Evolutionary conservation across 2,329 filamentous ascomycete genomes (phyloP).

Genomic region (Beauveria rudraprayagi): DNA sequence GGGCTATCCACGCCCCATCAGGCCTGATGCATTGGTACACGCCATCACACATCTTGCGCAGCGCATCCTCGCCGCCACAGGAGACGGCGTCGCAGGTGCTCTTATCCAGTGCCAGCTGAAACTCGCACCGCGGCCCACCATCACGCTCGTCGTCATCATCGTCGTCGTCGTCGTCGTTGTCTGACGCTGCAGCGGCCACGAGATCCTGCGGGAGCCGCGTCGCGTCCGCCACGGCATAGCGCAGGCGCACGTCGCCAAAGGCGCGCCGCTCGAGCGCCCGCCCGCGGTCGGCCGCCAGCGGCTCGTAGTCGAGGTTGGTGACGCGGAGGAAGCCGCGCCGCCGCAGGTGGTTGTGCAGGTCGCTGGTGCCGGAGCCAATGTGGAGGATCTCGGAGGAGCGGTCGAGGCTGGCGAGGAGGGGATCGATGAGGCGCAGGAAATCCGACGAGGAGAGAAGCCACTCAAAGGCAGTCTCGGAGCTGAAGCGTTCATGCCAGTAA

Average conservation of each 20-base stretch:
- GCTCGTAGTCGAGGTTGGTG: slow-evolving; percentile 43
- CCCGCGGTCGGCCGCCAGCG: slow-evolving; percentile 36
- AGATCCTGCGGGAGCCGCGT: slow-evolving; percentile 26
- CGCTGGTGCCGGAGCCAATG: slow-evolving; percentile 42
- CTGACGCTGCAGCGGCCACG: background rate
- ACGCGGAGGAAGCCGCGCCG: slow-evolving; percentile 32
- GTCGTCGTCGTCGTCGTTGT: background rate
- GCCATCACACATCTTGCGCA: slow-evolving; percentile 31
- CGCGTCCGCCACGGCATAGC: slow-evolving; percentile 37
- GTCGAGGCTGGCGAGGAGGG: slow-evolving; percentile 25
- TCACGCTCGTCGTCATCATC: background rate
- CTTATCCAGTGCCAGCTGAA: slow-evolving; percentile 40
- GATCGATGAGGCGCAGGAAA: slow-evolving; percentile 33
- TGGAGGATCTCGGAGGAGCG: slow-evolving; percentile 32
- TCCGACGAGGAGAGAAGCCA: slow-evolving; percentile 36
- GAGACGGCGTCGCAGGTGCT: slow-evolving; percentile 41
- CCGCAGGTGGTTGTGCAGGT: slow-evolving; percentile 40
- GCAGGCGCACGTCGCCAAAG: slow-evolving; percentile 37
- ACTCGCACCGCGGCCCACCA: slow-evolving; percentile 16
- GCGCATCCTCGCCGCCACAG: slow-evolving; percentile 31
- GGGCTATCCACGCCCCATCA: slow-evolving; percentile 36
- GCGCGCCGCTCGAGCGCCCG: slow-evolving; percentile 28
- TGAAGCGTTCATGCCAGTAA: slow-evolving; percentile 42
- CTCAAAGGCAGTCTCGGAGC: slow-evolving; percentile 36
- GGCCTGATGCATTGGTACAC: slow-evolving; percentile 28